These are phyloP conservation scores for Aulographum hederae DNA, from an alignment of 2,329 filamentous ascomycete species.

Conservation along the genomic window DNA sequence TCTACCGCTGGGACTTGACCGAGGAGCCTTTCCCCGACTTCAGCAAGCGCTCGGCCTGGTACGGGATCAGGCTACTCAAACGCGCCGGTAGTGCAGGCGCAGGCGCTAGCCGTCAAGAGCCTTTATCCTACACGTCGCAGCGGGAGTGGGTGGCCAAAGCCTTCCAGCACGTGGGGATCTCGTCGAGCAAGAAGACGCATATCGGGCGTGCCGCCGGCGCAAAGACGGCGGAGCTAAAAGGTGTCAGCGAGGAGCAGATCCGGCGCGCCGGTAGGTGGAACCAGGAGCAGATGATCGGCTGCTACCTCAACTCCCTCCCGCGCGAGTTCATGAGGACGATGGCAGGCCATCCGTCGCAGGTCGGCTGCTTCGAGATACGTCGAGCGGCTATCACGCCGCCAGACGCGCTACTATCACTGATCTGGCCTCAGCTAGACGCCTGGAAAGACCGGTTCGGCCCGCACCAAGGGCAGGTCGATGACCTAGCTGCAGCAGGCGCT, in stretches of 20 bases:
- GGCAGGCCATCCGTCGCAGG: not conserved
- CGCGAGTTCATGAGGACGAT: not conserved
- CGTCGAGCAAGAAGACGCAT: not conserved
- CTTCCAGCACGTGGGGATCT: not conserved
- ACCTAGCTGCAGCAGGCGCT: not conserved
- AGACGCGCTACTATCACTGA: not conserved
- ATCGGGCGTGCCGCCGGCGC: not conserved
- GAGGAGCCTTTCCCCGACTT: not conserved
- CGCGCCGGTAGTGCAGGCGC: not conserved
- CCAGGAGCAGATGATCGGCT: not conserved
- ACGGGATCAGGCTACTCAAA: not conserved
- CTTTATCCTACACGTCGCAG: not conserved
- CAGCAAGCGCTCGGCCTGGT: not conserved
- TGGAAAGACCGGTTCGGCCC: not conserved
- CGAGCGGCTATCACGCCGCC: not conserved
- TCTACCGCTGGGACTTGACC: not conserved
- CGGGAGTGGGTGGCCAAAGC: not conserved
- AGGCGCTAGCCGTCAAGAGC: not conserved
- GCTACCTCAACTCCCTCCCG: not conserved
- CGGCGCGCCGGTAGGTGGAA: not conserved
- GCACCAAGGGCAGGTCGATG: not conserved
- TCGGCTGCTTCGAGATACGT: not conserved
- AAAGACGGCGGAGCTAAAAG: not conserved
- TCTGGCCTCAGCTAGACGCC: not conserved
- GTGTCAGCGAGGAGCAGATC: not conserved